A percentile compares a stretch with the other conserved stretches of the same genome.
Conservation (phyloP, 768 basidiomycete genomes). For the Kwoniella dendrophila region DNA sequence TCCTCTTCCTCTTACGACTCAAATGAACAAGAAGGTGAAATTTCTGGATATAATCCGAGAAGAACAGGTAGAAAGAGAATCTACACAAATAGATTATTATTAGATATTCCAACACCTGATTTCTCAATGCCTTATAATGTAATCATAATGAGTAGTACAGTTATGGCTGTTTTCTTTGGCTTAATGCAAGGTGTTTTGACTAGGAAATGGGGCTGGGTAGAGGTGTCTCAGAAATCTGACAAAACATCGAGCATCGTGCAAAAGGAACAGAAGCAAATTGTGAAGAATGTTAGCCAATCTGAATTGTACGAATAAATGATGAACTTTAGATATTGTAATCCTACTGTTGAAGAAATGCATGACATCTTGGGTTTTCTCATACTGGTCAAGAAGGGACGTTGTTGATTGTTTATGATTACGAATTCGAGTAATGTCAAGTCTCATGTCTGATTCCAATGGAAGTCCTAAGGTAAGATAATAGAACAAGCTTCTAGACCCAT, state of each 20-base stretch:
- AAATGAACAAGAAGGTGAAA: neutral
- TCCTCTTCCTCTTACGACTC: neutral
- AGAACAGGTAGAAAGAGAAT: conserved; percentile 58
- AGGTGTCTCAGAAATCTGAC: conserved; percentile 23
- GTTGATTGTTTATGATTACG: too few species aligned
- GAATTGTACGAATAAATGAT: too few species aligned
- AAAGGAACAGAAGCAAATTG: conserved; percentile 2
- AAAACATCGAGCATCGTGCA: conserved; percentile 1
- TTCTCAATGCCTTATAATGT: conserved; percentile 99
- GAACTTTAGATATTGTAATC: too few species aligned
- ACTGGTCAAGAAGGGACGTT: too few species aligned
- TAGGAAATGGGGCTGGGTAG: conserved; percentile 67
- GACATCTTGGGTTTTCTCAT: too few species aligned
- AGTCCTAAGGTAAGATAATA: too few species aligned
- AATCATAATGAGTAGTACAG: conserved; percentile 85
- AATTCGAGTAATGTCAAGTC: too few species aligned
- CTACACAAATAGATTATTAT: conserved; percentile 78
- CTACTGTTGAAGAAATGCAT: too few species aligned
- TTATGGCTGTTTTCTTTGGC: conserved; percentile 91
- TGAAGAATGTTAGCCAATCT: too few species aligned
- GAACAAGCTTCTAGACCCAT: too few species aligned
- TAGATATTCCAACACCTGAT: conserved; percentile 96
- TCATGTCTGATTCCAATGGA: too few species aligned
- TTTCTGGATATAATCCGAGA: conserved; percentile 1
- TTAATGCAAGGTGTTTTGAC: conserved; percentile 85